Base-by-base conservation (phyloP, 495 filamentous ascomycete species). In the Penicillium pulvis region DNA sequence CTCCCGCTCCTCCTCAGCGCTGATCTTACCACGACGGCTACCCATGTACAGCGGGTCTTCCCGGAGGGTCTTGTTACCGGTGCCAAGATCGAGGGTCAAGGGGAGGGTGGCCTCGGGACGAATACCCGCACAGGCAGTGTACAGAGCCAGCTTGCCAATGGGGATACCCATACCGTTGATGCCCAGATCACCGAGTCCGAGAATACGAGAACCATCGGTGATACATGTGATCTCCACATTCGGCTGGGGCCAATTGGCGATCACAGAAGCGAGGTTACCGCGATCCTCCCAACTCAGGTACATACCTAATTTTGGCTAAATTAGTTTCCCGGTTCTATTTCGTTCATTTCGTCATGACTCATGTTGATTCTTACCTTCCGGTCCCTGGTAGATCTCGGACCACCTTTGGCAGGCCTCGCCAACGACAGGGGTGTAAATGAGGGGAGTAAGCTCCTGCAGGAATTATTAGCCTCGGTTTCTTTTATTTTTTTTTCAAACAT, bases 81-180 rank as follows among this genome's bases (percentile, higher is more conserved):
- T 98, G 44, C 94, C 94, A 68, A 92, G 82, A 69, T 98, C 94
- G 39, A 98, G 79, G 20, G 90, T 93, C 71, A 98, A 85, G 55
- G 94, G 94, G 28, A 98, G 86, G 16, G 93, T 97, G 71, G 87
- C 87, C 58, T 92, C 86, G 46, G 94, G 94, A 71, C 93, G 86
- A 75, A 98, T 98, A 71, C 94, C 93, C 52, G 94, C 94, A 64
- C 94, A 96, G n/a, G 87, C 91, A 41, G 90, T 94, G 79, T 98
- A 98, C 51, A 98, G 81, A 48, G 92, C 86, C 57, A 98, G 78
- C 76, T 98, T 97, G 58, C 94, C 91, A 65, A 98, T 93, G 59
- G 94, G 92, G 75, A 98, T 98, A 56, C 94, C 94, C 84, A 98
- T 96, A 58, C 94, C 94, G 72, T 97, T 96, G 57, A 98, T 87